phyloP scores from a whole-genome alignment of 2,329 filamentous ascomycete genomes.

The Fusarium phyllophilum region DNA sequence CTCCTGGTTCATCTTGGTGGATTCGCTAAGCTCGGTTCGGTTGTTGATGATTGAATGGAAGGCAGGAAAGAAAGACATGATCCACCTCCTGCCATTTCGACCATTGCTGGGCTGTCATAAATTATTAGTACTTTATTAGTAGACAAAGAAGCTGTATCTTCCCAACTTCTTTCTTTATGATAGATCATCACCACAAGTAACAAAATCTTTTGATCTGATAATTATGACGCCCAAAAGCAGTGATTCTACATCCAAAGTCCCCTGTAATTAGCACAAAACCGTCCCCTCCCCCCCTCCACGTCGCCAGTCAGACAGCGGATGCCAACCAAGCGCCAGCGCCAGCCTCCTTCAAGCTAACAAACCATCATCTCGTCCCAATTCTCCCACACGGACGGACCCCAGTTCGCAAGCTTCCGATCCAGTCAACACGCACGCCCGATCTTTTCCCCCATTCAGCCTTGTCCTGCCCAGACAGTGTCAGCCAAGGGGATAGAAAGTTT shows the following conservation, averaged over 20 bases:
- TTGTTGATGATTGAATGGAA: slow-evolving; percentile 10
- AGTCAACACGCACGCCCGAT: slow-evolving; percentile 28
- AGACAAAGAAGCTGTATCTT: background rate
- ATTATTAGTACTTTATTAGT: background rate
- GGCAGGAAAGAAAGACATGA: slow-evolving; percentile 20
- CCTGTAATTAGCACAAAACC: slow-evolving; percentile 32
- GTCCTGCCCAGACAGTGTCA: slow-evolving; percentile 27
- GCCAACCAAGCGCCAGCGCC: slow-evolving; percentile 32
- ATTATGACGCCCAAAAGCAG: slow-evolving; percentile 3
- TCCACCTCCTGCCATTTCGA: slow-evolving; percentile 16
- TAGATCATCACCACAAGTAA: background rate
- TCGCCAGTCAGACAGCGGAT: slow-evolving; percentile 14
- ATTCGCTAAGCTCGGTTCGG: slow-evolving; percentile 21
- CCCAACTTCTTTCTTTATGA: background rate
- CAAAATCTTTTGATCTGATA: background rate
- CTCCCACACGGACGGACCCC: slow-evolving; percentile 28
- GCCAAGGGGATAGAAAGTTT: slow-evolving; percentile 34
- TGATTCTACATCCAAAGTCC: slow-evolving; percentile 1
- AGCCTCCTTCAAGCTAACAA: slow-evolving; percentile 33
- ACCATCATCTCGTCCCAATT: slow-evolving; percentile 30
- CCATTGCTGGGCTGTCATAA: background rate
- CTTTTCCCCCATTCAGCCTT: slow-evolving; percentile 38
- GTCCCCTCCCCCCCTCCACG: slow-evolving; percentile 6
- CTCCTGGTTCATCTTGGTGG: slow-evolving; percentile 23
- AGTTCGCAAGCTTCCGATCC: slow-evolving; percentile 30